A percentile compares a stretch with the other conserved stretches of the same genome.
phyloP scores from a whole-genome alignment of 2,329 filamentous ascomycete genomes.

The Ophidiomyces ophidiicola region DNA sequence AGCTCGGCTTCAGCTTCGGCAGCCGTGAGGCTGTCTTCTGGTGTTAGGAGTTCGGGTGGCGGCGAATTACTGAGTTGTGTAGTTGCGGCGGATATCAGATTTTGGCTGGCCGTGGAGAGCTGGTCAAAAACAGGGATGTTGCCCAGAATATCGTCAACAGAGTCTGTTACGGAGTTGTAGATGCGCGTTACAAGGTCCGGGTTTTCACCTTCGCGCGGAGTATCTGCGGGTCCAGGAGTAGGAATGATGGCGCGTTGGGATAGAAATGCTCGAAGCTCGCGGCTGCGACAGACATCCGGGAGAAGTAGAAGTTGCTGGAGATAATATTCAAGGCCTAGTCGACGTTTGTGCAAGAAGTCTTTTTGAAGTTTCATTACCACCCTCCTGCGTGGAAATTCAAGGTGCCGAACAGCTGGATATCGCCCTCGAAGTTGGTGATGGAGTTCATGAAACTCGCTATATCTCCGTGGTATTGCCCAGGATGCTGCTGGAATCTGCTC shows the following conservation, averaged over 20 bases:
- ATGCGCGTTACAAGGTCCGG: constrained; percentile 79
- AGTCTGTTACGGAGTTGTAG: constrained; percentile 93
- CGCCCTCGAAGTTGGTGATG: constrained; percentile 75
- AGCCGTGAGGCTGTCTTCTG: constrained; percentile 39
- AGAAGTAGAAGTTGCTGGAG: constrained; percentile 68
- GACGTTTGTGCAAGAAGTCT: constrained; percentile 85
- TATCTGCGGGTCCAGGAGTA: constrained; percentile 43
- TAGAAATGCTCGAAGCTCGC: constrained; percentile 81
- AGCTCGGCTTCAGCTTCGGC: constrained; percentile 86
- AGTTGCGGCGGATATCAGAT: constrained; percentile 48
- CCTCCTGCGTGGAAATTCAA: constrained; percentile 84
- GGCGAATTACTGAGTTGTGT: constrained; percentile 35
- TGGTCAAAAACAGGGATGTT: constrained; percentile 94
- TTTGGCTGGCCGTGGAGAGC: constrained; percentile 82
- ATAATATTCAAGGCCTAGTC: constrained; percentile 73
- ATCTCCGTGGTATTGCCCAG: constrained; percentile 84
- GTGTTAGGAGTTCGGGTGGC: constrained; percentile 22
- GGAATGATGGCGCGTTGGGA: constrained; percentile 72
- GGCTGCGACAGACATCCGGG: constrained; percentile 85
- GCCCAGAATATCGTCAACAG: constrained; percentile 94
- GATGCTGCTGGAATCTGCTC: constrained; percentile 95
- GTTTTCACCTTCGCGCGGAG: constrained; percentile 53
- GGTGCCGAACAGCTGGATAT: constrained; percentile 74
- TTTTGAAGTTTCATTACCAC: constrained; percentile 94
- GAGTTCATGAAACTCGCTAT: constrained; percentile 93